Evolutionary conservation across 495 filamentous ascomycete species (phyloP).

Genomic region (Daldinia loculata): DNA sequence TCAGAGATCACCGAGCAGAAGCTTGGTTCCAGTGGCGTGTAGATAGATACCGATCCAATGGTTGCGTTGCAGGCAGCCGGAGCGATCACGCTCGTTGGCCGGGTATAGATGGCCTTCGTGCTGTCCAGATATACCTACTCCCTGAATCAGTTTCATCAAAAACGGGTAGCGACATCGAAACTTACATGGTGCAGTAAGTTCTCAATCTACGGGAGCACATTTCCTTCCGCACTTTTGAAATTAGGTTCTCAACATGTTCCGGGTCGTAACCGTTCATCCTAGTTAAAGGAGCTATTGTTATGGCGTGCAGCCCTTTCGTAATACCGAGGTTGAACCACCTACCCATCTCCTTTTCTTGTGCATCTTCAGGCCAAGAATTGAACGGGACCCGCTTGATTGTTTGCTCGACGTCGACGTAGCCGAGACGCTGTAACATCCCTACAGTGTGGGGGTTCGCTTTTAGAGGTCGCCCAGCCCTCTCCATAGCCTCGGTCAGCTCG

Average conservation of each 20-base stretch:
- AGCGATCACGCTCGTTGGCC: constrained; percentile 42
- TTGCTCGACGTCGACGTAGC: constrained; percentile 86
- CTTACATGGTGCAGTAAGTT: constrained; percentile 75
- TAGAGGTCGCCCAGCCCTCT: constrained; percentile 69
- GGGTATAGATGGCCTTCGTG: constrained; percentile 40
- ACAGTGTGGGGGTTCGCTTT: constrained; percentile 71
- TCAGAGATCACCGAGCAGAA: constrained; percentile 15
- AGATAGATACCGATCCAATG: constrained; percentile 33
- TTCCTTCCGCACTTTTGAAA: constrained; percentile 70
- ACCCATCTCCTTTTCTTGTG: constrained; percentile 73
- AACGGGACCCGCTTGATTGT: constrained; percentile 75
- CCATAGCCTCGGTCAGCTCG: constrained; percentile 74
- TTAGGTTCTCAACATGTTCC: constrained; percentile 70
- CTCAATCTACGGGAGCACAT: constrained; percentile 75
- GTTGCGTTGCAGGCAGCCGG: constrained; percentile 32
- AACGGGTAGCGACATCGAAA: constrained; percentile 37
- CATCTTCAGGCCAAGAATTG: constrained; percentile 80
- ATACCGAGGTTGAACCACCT: constrained; percentile 87
- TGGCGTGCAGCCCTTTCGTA: constrained; percentile 73
- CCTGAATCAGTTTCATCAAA: constrained; percentile 37
- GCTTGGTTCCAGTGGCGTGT: constrained; percentile 24
- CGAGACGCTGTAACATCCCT: constrained; percentile 69
- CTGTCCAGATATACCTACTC: constrained; percentile 63
- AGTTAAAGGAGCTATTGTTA: constrained; percentile 78
- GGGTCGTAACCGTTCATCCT: constrained; percentile 69